These are phyloP conservation scores for Saururus chinensis DNA, from an alignment of 164 flowering plant genomes.

Conservation along the genomic window DNA sequence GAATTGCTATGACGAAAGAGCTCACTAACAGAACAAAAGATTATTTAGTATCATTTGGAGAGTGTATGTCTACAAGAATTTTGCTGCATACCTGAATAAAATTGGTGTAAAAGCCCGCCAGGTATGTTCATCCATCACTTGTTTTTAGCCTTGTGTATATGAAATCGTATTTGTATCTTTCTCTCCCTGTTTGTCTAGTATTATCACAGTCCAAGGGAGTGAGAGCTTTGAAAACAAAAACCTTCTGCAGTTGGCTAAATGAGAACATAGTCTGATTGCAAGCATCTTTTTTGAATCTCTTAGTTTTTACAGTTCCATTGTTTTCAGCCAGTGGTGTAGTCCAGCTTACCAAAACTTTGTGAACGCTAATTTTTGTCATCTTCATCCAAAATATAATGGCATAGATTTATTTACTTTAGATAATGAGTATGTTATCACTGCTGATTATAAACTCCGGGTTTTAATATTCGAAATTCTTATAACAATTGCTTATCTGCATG, in stretches of 20 bases:
- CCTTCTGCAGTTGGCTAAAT: too few species aligned
- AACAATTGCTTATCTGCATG: background rate
- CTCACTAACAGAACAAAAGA: constrained; percentile 78
- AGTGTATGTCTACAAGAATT: constrained; percentile 97
- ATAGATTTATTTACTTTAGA: too few species aligned
- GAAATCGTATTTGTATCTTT: background rate
- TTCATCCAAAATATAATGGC: too few species aligned
- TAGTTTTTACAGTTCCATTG: too few species aligned
- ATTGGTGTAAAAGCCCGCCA: constrained; percentile 87
- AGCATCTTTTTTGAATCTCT: too few species aligned
- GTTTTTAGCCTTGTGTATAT: too few species aligned
- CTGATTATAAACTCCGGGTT: background rate
- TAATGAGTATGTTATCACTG: background rate
- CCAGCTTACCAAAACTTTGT: too few species aligned
- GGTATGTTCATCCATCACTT: constrained; percentile 32
- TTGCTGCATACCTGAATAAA: constrained; percentile 84
- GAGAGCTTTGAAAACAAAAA: too few species aligned
- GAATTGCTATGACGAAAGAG: constrained; percentile 95
- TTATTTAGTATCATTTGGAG: constrained; percentile 92
- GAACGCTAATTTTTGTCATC: too few species aligned
- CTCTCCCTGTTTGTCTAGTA: background rate
- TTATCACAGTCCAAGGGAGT: too few species aligned
- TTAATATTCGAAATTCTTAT: background rate
- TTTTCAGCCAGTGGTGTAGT: too few species aligned
- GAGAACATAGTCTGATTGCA: too few species aligned